A percentile compares a stretch with the other conserved stretches of the same genome.
Conservation (phyloP, 192 early-diverging fungal genomes). For the Umbelopsis sp. region DNA sequence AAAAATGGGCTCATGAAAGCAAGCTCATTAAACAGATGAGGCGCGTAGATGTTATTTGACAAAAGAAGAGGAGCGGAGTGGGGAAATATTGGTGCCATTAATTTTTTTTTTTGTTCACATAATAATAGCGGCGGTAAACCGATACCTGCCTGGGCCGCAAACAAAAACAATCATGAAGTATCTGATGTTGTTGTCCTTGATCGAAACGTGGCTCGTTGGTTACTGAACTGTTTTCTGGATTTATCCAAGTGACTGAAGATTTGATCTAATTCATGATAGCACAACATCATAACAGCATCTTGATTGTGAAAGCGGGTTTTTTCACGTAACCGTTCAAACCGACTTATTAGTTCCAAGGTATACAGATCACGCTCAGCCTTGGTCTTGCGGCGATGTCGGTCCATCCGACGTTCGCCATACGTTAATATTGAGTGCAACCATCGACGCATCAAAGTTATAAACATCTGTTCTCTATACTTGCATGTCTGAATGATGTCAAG, state of each 20-base stretch:
- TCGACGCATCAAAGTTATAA: slow-evolving; percentile 5
- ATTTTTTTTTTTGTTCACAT: too few species aligned
- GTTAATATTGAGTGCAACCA: background rate
- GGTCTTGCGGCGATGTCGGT: background rate
- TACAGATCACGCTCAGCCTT: background rate
- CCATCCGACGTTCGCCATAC: slow-evolving; percentile 5
- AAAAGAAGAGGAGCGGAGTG: too few species aligned
- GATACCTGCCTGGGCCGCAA: too few species aligned
- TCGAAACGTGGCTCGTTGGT: background rate
- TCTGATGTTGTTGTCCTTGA: background rate
- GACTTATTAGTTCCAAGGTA: background rate
- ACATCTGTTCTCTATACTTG: slow-evolving; percentile 1
- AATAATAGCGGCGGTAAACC: too few species aligned
- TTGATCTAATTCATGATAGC: slow-evolving; percentile 7
- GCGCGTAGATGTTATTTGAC: too few species aligned
- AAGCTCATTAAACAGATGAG: too few species aligned
- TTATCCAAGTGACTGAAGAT: slow-evolving; percentile 3
- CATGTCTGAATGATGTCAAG: background rate
- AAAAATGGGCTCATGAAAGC: too few species aligned
- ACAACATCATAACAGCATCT: slow-evolving; percentile 8
- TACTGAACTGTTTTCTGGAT: background rate
- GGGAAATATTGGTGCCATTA: too few species aligned
- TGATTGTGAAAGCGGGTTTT: slow-evolving; percentile 14
- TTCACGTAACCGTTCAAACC: slow-evolving; percentile 13
- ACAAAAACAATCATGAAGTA: background rate